Conservation (phyloP, 1,284 basidiomycete species). For the Cutaneotrichosporon sp. region DNA sequence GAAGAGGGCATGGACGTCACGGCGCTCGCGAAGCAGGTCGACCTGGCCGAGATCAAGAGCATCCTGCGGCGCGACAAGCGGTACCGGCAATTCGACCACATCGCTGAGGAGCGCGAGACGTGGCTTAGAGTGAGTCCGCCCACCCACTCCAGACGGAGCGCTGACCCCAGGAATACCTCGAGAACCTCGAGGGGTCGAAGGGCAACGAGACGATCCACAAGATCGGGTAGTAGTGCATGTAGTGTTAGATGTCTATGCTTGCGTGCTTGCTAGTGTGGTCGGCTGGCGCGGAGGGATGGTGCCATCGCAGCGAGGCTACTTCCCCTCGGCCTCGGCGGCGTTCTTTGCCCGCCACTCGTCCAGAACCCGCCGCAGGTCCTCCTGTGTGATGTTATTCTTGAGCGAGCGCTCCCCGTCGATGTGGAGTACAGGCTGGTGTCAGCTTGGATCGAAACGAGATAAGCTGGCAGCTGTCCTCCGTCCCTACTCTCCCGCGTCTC, state of each 20-base stretch:
- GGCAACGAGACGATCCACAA: slow-evolving; percentile 47
- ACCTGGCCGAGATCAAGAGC: slow-evolving; percentile 57
- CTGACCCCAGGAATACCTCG: slow-evolving; percentile 47
- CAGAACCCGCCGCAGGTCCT: slow-evolving; percentile 33
- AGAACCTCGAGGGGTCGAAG: slow-evolving; percentile 45
- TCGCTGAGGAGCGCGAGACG: slow-evolving; percentile 76
- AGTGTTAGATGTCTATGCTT: background rate
- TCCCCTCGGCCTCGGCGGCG: too few relatives aligned
- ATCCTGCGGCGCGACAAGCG: slow-evolving; percentile 76
- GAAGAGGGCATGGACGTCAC: slow-evolving; percentile 79
- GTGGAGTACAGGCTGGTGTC: slow-evolving; percentile 49
- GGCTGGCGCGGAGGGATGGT: too few relatives aligned
- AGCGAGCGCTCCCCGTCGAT: slow-evolving; percentile 43
- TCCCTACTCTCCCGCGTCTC: too few relatives aligned
- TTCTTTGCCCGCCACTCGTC: slow-evolving; percentile 40
- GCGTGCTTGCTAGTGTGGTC: too few relatives aligned
- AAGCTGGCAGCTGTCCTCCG: too few relatives aligned
- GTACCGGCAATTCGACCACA: slow-evolving; percentile 81
- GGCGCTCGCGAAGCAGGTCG: slow-evolving; percentile 76
- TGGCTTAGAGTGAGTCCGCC: slow-evolving; percentile 88
- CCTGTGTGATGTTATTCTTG: slow-evolving; percentile 49
- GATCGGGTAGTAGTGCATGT: slow-evolving; percentile 24
- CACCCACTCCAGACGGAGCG: too few relatives aligned
- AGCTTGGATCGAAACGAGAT: too few relatives aligned
- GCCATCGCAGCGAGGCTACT: too few relatives aligned